Percentiles rank a stretch among this genome's conserved stretches.
phyloP scores from a whole-genome alignment of 768 basidiomycete species.

The Austroboletus eburneus region DNA sequence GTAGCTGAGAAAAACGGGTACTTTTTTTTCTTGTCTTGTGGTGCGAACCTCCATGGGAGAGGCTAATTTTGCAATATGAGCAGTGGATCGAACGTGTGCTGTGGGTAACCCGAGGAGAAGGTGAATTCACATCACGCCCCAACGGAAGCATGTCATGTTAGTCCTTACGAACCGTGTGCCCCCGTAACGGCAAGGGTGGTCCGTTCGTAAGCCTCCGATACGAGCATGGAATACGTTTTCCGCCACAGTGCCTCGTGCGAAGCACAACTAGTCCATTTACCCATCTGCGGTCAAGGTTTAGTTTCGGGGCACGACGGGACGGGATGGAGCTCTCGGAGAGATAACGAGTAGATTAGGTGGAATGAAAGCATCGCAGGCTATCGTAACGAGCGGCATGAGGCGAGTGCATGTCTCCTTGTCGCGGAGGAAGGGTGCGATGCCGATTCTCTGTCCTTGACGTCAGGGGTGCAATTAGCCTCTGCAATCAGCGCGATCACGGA shows the following conservation, averaged over 20 bases:
- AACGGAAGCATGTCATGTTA: conserved; percentile 4
- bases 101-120: conserved; percentile 16
- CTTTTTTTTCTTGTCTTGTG: too few relatives aligned
- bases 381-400: conserved; percentile 26
- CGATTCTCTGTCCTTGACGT: conserved; percentile 6
- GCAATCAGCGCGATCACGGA: conserved; percentile 14
- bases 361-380: conserved; percentile 7
- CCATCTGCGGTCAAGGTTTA: conserved; percentile 3
- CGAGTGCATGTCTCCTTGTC: conserved; percentile 21
- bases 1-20: too few relatives aligned
- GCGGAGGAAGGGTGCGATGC: too few relatives aligned
- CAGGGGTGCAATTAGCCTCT: conserved; percentile 22
- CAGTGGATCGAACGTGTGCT: neutral
- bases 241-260: conserved; percentile 2
- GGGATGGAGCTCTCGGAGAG: conserved; percentile 16
- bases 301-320: conserved; percentile 3
- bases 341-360: conserved; percentile 1
- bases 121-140: neutral
- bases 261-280: neutral
- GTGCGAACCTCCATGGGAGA: neutral
- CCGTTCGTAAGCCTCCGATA: conserved; percentile 5
- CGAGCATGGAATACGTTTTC: neutral
- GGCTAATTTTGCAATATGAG: neutral
- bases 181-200: neutral
- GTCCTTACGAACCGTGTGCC: neutral